Conservation (phyloP, 75 land plant species). For the Ceratopteris richardii region DNA sequence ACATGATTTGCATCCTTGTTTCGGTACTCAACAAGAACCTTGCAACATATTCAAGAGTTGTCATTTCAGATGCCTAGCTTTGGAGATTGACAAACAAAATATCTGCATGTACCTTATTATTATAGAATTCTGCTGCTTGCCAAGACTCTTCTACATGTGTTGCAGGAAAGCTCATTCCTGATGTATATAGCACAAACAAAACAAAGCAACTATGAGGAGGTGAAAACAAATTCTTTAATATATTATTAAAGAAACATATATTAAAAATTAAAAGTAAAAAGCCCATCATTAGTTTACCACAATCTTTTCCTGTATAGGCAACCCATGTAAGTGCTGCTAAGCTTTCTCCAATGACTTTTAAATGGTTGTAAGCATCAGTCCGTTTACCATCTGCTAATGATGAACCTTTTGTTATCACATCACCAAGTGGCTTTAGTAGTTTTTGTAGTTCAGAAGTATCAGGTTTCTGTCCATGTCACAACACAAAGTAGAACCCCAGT, state of each 20-base stretch:
- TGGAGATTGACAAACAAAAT: too few species aligned
- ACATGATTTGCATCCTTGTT: constrained; percentile 78
- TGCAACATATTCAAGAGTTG: too few species aligned
- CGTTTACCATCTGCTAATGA: constrained; percentile 75
- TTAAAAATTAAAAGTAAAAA: background rate
- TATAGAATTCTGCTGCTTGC: constrained; percentile 96
- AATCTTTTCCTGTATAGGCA: constrained; percentile 83
- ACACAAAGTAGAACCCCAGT: too few species aligned
- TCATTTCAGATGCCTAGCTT: too few species aligned
- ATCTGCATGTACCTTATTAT: constrained; percentile 92
- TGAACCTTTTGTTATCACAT: constrained; percentile 64
- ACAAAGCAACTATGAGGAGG: too few species aligned
- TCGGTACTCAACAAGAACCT: constrained; percentile 86
- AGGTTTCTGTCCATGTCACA: constrained; percentile 91
- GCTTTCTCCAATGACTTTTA: constrained; percentile 78
- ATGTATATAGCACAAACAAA: background rate
- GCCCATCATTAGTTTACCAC: constrained; percentile 31
- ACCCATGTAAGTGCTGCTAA: constrained; percentile 81
- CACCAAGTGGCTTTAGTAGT: constrained; percentile 76
- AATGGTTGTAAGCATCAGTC: constrained; percentile 74
- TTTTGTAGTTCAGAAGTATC: constrained; percentile 51
- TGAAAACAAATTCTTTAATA: too few species aligned
- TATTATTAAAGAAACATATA: background rate
- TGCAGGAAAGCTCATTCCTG: constrained; percentile 90
- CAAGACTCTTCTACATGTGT: constrained; percentile 97